Conservation (phyloP, 78 protist species). For the Reticulomyxa filosa region DNA sequence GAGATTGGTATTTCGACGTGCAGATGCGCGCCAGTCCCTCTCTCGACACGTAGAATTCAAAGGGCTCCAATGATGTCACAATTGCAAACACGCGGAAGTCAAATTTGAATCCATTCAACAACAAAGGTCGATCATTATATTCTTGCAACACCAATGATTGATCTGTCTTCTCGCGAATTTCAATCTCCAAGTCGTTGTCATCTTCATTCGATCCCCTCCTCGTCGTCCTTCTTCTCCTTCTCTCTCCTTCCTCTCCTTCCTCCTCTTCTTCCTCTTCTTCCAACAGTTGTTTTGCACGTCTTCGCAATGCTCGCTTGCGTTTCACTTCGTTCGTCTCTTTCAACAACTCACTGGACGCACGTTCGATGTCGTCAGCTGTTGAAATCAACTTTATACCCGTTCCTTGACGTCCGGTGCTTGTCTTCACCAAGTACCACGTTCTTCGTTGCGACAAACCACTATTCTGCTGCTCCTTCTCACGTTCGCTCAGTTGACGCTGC, state of each 20-base stretch:
- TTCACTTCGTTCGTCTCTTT: not conserved
- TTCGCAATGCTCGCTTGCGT: not conserved
- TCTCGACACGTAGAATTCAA: not conserved
- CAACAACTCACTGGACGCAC: too few species aligned
- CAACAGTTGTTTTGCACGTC: not conserved
- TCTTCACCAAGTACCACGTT: constrained; percentile 10
- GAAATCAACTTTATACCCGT: constrained; percentile 11
- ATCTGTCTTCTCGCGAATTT: not conserved
- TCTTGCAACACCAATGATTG: not conserved
- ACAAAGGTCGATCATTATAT: not conserved
- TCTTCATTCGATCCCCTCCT: not conserved
- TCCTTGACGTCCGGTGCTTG: constrained; percentile 20
- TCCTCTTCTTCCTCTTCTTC: not conserved
- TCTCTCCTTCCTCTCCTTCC: constrained; percentile 1
- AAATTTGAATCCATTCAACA: not conserved
- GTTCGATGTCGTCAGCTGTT: not conserved
- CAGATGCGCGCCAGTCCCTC: constrained; percentile 39
- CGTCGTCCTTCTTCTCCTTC: not conserved
- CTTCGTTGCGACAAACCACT: constrained; percentile 15
- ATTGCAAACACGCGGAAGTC: constrained; percentile 15
- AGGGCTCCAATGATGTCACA: not conserved
- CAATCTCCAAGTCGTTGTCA: not conserved
- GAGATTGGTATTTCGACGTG: constrained; percentile 3
- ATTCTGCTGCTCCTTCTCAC: not conserved
- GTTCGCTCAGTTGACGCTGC: not conserved